phyloP scores from a whole-genome alignment of 768 basidiomycete species.

The Serendipita vermifera region DNA sequence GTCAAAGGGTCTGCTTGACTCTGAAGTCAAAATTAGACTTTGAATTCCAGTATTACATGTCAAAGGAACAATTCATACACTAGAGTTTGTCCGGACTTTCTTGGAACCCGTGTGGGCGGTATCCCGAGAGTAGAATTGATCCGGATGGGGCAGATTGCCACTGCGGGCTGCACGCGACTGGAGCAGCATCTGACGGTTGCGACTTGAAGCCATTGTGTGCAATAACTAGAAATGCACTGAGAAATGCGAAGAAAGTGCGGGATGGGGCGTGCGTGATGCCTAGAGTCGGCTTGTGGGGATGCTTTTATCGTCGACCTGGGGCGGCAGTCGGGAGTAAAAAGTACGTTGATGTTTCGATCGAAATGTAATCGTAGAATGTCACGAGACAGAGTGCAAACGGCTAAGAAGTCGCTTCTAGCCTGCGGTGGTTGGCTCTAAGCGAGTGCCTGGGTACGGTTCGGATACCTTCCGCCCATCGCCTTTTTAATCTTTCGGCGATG shows the following conservation, averaged over 20 bases:
- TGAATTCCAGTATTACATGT: too few species aligned
- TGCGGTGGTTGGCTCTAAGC: conserved; percentile 1
- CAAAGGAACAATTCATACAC: neutral
- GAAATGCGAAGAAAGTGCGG: neutral
- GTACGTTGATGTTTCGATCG: neutral
- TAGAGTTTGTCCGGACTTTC: conserved; percentile 4
- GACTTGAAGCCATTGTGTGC: conserved; percentile 4
- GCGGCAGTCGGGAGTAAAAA: neutral
- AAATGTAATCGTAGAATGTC: neutral
- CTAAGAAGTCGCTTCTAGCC: neutral
- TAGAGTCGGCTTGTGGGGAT: neutral
- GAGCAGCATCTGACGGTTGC: conserved; percentile 5
- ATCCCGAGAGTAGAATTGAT: conserved; percentile 1
- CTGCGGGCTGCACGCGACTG: neutral
- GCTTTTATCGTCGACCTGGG: neutral
- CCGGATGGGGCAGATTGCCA: neutral
- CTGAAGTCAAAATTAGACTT: neutral
- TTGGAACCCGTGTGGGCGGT: neutral
- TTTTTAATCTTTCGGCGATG: too few species aligned
- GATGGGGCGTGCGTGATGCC: neutral
- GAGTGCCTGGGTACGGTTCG: too few species aligned
- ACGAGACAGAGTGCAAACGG: neutral
- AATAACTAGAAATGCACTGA: neutral
- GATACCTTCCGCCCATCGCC: too few species aligned
- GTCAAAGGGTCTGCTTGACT: conserved; percentile 6